These are phyloP conservation scores for Aspergillus hortae DNA, from an alignment of 2,329 filamentous ascomycete species.

Conservation along the genomic window DNA sequence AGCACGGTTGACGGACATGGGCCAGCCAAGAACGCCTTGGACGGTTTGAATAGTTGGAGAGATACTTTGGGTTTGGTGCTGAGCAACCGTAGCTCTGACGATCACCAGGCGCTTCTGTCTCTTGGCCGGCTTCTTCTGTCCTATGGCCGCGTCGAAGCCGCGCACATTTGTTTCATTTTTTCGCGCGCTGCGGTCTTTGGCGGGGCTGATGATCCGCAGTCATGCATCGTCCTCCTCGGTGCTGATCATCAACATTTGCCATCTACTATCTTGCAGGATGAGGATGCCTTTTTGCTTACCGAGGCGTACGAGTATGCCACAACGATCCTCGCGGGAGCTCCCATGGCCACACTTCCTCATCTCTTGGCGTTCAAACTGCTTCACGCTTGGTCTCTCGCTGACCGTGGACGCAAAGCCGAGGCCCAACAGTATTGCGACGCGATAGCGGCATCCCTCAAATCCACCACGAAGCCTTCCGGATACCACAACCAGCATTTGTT, in stretches of 20 bases:
- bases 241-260: slow-evolving; percentile 72
- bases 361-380: slow-evolving; percentile 88
- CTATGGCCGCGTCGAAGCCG: slow-evolving; percentile 86
- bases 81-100: slow-evolving; percentile 80
- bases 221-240: slow-evolving; percentile 79
- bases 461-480: slow-evolving; percentile 76
- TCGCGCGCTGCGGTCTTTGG: slow-evolving; percentile 71
- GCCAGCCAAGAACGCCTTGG: slow-evolving; percentile 67
- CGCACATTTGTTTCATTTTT: slow-evolving; percentile 91
- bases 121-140: slow-evolving; percentile 77
- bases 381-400: slow-evolving; percentile 78
- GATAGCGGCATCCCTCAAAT: slow-evolving; percentile 70
- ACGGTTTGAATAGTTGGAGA: slow-evolving; percentile 88
- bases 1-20: slow-evolving; percentile 63
- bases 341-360: slow-evolving; percentile 66
- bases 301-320: slow-evolving; percentile 92
- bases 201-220: slow-evolving; percentile 75
- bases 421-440: slow-evolving; percentile 89
- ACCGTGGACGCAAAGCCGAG: slow-evolving; percentile 76
- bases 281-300: slow-evolving; percentile 86
- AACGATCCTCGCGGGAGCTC: slow-evolving; percentile 62
- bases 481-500: slow-evolving; percentile 80
- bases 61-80: slow-evolving; percentile 84
- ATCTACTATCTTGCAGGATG: slow-evolving; percentile 71
- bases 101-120: slow-evolving; percentile 71